Base-by-base conservation (phyloP, 495 filamentous ascomycete species). In the Cudoniella acicularis region DNA sequence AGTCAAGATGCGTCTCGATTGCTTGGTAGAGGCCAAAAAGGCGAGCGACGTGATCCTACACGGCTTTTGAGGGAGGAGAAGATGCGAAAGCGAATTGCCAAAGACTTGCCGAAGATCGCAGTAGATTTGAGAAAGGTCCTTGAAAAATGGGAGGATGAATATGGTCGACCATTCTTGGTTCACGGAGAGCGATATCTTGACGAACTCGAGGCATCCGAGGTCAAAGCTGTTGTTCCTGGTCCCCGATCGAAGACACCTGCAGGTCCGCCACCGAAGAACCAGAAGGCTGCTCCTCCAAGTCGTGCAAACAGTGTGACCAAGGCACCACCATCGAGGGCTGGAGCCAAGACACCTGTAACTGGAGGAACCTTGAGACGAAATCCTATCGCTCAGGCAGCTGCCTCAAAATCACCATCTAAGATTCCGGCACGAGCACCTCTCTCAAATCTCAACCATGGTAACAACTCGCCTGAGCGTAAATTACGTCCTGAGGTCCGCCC, bases 21-120 rank as follows among this genome's bases (percentile, higher is more conserved):
- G 13, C 89, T 97, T 85, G 81, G 82, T 59, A 88, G 92, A 41
- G 92, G 92, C 1, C 84, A 87, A 55, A 96, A 93, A 73, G 89
- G 91, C 50, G 91, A 96, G 70, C 86, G 84, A 66, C 88, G 94
- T 64, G 94, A 99, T 70, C 94, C 94, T 0, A 92, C 90, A 24
- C 91, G 95, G 70, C 78, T 99, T n/a, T 76, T 99, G 25, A 82
- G 94, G 22, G 94, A 99, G 68, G 94, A 99, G 75, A 98, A 96
- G 79, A 94, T 96, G 90, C 83, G 94, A 42, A 99, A 98, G 81
- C 79, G 92, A 23, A 96, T 98, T 57, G 79, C 91, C 16, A 97
- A 97, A 72, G 94, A 99, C 62, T 78, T 99, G 45, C 94, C 94
- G 4, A 98, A 94, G 72, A 78, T 99, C 16, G 88, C 91, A 53